phyloP scores from a whole-genome alignment of 176 grass and related monocot species.

The Oryza meridionalis region DNA sequence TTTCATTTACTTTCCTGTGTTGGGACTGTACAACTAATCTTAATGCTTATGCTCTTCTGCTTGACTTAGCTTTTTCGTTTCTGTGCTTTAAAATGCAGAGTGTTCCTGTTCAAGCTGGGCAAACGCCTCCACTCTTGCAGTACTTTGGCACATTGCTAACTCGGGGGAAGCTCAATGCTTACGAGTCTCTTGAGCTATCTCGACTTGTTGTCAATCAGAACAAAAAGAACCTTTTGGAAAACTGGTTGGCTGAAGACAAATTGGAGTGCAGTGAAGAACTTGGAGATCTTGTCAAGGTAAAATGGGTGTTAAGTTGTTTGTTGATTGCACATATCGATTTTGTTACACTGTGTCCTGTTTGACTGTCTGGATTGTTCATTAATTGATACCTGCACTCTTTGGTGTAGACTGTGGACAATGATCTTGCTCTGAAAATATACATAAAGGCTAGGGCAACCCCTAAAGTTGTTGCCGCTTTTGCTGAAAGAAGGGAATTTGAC shows the following conservation, averaged over 20 bases:
- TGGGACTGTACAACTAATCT: constrained; percentile 23
- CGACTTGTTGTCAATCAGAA: constrained; percentile 97
- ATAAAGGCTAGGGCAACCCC: constrained; percentile 97
- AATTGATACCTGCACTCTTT: constrained; percentile 12
- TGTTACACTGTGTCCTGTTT: neutral
- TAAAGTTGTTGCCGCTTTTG: constrained; percentile 99
- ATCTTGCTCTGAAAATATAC: constrained; percentile 97
- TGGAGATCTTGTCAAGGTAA: constrained; percentile 92
- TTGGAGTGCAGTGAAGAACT: constrained; percentile 95
- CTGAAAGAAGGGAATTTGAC: constrained; percentile 90
- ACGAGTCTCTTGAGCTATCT: constrained; percentile 85
- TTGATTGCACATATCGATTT: constrained; percentile 6
- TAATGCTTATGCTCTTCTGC: constrained; percentile 16
- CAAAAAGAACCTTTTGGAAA: constrained; percentile 95
- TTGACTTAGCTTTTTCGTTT: neutral
- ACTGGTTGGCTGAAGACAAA: constrained; percentile 94
- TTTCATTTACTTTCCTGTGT: neutral
- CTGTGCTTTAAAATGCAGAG: constrained; percentile 59
- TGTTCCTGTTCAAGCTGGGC: constrained; percentile 89
- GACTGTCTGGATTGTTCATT: constrained; percentile 30
- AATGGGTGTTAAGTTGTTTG: neutral
- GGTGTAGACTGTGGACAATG: constrained; percentile 94
- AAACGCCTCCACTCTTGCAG: constrained; percentile 88
- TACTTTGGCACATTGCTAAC: constrained; percentile 90
- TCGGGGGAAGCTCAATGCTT: constrained; percentile 94